Percentiles rank a stretch among this genome's conserved stretches.
These are phyloP conservation scores for Mastigamoeba balamuthi DNA, from an alignment of 78 protist genomes.

Conservation along the genomic window DNA sequence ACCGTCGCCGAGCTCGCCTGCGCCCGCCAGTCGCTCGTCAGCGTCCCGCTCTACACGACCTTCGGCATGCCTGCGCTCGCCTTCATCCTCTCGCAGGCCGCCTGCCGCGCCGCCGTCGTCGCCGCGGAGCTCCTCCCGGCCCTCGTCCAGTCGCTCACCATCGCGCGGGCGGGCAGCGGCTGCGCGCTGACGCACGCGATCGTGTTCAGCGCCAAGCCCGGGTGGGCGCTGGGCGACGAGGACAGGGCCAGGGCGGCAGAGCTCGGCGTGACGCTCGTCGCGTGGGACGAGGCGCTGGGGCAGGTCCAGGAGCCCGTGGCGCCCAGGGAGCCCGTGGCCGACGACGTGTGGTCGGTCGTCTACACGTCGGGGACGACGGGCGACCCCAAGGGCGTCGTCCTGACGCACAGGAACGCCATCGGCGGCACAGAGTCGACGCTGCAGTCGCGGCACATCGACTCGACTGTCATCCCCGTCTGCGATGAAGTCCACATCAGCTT, in stretches of 20 bases:
- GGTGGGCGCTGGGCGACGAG: neutral
- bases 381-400: constrained; percentile 71
- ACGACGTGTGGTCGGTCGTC: constrained; percentile 45
- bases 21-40: constrained; percentile 11
- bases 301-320: neutral
- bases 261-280: neutral
- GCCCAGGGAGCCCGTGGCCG: constrained; percentile 17
- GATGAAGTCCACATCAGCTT: constrained; percentile 64
- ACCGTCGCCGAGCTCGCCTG: constrained; percentile 40
- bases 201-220: neutral
- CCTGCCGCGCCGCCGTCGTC: constrained; percentile 14
- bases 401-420: constrained; percentile 18
- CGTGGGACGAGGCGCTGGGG: neutral
- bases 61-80: constrained; percentile 53
- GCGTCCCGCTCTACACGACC: constrained; percentile 37
- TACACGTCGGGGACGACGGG: constrained; percentile 97
- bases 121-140: constrained; percentile 18
- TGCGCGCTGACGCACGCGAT: neutral
- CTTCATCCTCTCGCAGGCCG: constrained; percentile 53
- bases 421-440: too few species aligned
- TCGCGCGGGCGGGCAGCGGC: neutral
- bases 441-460: too few species aligned
- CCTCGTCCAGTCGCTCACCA: neutral
- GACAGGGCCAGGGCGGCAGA: constrained; percentile 7
- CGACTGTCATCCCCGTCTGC: constrained; percentile 12